A percentile compares a stretch with the other conserved stretches of the same genome.
Evolutionary conservation across 805 yeast genomes (phyloP).

Genomic region (Wickerhamomyces rabaulensis): DNA sequence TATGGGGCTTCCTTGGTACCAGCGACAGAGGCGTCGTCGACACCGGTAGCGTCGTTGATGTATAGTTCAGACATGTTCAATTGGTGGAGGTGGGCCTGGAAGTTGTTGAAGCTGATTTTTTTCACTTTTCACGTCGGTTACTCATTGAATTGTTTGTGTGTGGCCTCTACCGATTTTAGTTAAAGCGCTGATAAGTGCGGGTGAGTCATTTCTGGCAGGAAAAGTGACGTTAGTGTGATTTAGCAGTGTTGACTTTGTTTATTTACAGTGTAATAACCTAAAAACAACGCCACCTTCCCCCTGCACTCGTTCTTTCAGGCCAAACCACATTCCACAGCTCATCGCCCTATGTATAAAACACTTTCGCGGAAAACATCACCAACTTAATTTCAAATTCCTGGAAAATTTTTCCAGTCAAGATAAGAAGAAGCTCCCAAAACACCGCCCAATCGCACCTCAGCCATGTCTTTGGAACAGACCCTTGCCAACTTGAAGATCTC

Average conservation of each 20-base stretch:
- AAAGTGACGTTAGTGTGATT: too few species aligned
- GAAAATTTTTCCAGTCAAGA: background rate
- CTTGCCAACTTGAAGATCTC: constrained; percentile 53
- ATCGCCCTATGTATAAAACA: background rate
- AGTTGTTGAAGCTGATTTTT: background rate
- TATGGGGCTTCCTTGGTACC: constrained; percentile 73
- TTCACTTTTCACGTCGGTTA: background rate
- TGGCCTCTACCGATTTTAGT: background rate
- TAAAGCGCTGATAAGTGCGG: background rate
- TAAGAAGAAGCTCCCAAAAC: background rate
- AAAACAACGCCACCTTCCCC: too few species aligned
- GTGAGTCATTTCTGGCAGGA: background rate
- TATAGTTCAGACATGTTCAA: constrained; percentile 37
- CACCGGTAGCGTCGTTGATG: constrained; percentile 71
- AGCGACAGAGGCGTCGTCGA: constrained; percentile 47
- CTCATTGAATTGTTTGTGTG: background rate
- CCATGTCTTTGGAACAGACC: constrained; percentile 64
- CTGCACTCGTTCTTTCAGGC: too few species aligned
- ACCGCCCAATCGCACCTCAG: background rate
- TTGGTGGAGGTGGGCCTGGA: background rate
- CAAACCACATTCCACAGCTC: background rate
- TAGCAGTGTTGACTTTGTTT: too few species aligned
- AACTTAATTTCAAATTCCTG: background rate
- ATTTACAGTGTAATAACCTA: too few species aligned
- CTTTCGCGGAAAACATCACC: background rate